Evolutionary conservation across 805 yeast species (phyloP).

Genomic region (Nakazawaea pomicola): DNA sequence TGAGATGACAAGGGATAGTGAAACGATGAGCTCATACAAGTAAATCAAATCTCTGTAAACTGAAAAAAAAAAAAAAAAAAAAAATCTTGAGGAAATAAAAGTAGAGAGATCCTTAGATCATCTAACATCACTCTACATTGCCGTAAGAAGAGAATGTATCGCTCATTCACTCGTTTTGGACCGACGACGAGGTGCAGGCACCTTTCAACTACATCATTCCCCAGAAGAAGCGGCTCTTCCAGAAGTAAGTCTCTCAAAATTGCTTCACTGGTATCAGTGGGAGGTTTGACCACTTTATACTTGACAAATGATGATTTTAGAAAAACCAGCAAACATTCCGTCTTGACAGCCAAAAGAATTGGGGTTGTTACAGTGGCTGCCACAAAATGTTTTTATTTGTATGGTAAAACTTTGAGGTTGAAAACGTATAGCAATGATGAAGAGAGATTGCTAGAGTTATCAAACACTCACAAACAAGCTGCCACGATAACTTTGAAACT

Average conservation of each 20-base stretch:
- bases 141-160: too few species aligned
- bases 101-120: too few species aligned
- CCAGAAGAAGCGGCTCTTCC: background rate
- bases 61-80: too few species aligned
- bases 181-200: too few species aligned
- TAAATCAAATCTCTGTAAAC: too few species aligned
- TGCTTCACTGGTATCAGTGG: background rate
- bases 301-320: slow-evolving; percentile 33
- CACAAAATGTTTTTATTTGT: slow-evolving; percentile 63
- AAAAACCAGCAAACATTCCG: slow-evolving; percentile 27
- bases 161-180: too few species aligned
- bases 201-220: background rate
- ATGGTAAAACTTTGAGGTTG: slow-evolving; percentile 49
- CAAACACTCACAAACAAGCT: slow-evolving; percentile 66
- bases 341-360: slow-evolving; percentile 42
- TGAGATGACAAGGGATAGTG: too few species aligned
- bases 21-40: too few species aligned
- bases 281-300: slow-evolving; percentile 20
- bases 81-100: too few species aligned
- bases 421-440: slow-evolving; percentile 38
- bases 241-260: background rate
- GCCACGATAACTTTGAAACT: slow-evolving; percentile 79
- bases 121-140: too few species aligned
- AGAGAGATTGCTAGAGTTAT: slow-evolving; percentile 46
- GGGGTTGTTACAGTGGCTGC: slow-evolving; percentile 68